Base-by-base conservation (phyloP, 331 rosid species). In the Quercus tomentella region DNA sequence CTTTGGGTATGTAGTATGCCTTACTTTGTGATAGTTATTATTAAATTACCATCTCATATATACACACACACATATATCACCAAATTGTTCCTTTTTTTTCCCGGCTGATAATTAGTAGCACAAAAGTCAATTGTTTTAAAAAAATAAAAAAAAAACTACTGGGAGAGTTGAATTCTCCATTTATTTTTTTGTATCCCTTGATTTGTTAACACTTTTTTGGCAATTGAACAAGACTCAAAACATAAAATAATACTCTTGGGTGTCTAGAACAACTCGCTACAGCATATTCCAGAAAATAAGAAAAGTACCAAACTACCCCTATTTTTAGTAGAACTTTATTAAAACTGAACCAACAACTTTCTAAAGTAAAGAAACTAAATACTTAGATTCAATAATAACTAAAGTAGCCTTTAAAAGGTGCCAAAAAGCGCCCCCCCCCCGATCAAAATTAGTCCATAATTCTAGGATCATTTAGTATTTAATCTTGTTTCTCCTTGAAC, bases 1-100 rank as follows among this genome's bases (percentile, higher is more conserved):
- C 70, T 93, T 88, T 45, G 99, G 99, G 99, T 95, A 89, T 22
- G 96, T 78, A 67, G 31, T 58, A 26, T 56, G 20, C 63, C 37
- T 82, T 70, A 15, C 56, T 30, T 70, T 17, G 35, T 62, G 20
- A 15, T 56, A 56, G 18, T 25, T 63, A 8, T 7, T 66, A 25
- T 41, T 67, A 15, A 49, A 26, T 74, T 56, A 20, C 41, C 20
- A 16, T 56, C 43, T 56, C 17, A 58, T 2, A 41, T 2, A 7
- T 0, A 9, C 1, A n/a, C 0, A 7, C 41, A 57, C 45, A 8
- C 12, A 21, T 3, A n/a, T 60, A 11, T 60, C 31, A 21, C 66
- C 12, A 10, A 11, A 12, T 10, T 60, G 30, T 10, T 21, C 66
- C 25, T 12, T 60, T 60, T 23, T 2, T 23, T 60, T 22, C 12